phyloP scores from a whole-genome alignment of 1,139 yeast genomes.

The Candida pseudoviswanathii region DNA sequence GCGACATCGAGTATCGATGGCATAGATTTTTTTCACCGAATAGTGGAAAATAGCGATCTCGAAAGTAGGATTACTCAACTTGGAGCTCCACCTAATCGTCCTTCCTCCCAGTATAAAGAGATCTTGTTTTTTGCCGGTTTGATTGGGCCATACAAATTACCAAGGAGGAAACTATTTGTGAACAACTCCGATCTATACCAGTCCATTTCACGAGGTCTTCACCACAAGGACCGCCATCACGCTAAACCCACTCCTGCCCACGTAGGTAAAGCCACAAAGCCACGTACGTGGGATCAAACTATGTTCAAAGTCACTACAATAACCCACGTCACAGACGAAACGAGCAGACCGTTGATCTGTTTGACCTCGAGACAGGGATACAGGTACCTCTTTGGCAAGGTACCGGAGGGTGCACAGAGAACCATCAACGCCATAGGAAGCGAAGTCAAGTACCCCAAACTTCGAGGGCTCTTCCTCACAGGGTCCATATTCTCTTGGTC shows the following conservation, averaged over 20 bases:
- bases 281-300: background rate
- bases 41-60: background rate
- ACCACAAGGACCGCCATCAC: background rate
- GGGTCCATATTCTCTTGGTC: slow-evolving; percentile 72
- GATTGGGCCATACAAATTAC: background rate
- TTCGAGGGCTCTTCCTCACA: slow-evolving; percentile 70
- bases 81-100: background rate
- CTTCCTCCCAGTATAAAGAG: background rate
- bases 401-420: slow-evolving; percentile 88
- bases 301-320: slow-evolving; percentile 47
- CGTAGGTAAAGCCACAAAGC: background rate
- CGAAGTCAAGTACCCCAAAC: slow-evolving; percentile 53
- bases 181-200: background rate
- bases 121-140: background rate
- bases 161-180: background rate
- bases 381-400: slow-evolving; percentile 73
- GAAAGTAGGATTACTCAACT: background rate
- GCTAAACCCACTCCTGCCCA: background rate
- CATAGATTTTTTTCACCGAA: background rate
- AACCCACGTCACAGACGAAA: slow-evolving; percentile 62
- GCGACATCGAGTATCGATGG: background rate
- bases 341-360: slow-evolving; percentile 60
- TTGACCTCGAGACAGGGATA: slow-evolving; percentile 54
- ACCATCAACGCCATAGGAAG: slow-evolving; percentile 49
- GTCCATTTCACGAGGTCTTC: background rate